Percentiles rank a stretch among this genome's conserved stretches.
Conservation (phyloP, 2,329 filamentous ascomycete genomes). For the Alternaria rosae region DNA sequence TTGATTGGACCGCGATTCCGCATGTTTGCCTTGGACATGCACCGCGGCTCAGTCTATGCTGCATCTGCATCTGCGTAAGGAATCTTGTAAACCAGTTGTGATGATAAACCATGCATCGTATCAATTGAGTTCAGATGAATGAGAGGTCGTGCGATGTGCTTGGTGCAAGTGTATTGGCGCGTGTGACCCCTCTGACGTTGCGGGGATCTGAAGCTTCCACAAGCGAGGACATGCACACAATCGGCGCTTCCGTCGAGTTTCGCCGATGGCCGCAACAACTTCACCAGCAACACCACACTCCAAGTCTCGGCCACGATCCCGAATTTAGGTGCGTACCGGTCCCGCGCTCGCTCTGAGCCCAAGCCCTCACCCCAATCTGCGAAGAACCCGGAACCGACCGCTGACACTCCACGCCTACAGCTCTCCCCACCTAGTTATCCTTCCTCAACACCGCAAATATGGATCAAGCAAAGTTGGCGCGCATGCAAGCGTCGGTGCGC, state of each 20-base stretch:
- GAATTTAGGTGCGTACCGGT: constrained; percentile 34
- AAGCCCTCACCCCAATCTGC: neutral
- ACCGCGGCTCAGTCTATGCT: neutral
- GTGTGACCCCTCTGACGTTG: constrained; percentile 18
- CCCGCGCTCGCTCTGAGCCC: constrained; percentile 15
- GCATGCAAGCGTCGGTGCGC: constrained; percentile 54
- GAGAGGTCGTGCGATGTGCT: neutral
- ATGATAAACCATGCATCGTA: neutral
- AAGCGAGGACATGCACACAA: constrained; percentile 37
- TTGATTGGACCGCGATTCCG: neutral
- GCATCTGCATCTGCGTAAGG: neutral
- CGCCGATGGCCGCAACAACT: constrained; percentile 33
- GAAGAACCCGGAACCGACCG: constrained; percentile 21
- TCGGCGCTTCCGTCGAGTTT: constrained; percentile 33
- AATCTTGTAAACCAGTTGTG: neutral
- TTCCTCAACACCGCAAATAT: constrained; percentile 50
- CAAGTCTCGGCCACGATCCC: constrained; percentile 36
- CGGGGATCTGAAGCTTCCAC: constrained; percentile 21
- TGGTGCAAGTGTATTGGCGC: neutral
- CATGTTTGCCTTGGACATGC: neutral
- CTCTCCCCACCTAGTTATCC: constrained; percentile 26
- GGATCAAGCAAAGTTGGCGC: constrained; percentile 56
- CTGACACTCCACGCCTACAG: constrained; percentile 30
- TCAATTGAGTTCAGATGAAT: neutral
- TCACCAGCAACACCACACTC: constrained; percentile 36